These are phyloP conservation scores for Peronospora farinosa DNA, from an alignment of 352 stramenopile species.

Conservation along the genomic window DNA sequence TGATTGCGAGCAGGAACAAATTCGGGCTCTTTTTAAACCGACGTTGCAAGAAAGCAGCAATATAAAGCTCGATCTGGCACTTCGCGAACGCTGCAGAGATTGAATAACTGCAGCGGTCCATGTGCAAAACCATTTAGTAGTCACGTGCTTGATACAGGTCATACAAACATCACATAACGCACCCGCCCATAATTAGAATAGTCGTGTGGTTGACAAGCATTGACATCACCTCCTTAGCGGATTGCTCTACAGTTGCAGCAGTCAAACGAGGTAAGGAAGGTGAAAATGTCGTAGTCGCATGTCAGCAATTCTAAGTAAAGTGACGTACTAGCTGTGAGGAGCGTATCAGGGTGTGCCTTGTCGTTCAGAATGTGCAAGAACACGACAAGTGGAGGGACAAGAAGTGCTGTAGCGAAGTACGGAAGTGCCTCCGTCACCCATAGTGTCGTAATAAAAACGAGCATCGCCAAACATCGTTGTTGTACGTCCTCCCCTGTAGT, in stretches of 20 bases:
- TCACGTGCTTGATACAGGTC: neutral
- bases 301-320: neutral
- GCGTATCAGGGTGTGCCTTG: conserved; percentile 58
- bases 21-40: conserved; percentile 86
- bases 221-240: conserved; percentile 86
- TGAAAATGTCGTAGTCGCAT: conserved; percentile 1
- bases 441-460: conserved; percentile 85
- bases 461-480: conserved; percentile 83
- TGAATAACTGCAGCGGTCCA: conserved; percentile 38
- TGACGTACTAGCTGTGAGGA: conserved; percentile 70
- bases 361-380: conserved; percentile 86
- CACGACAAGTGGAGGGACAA: conserved; percentile 85
- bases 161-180: conserved; percentile 9
- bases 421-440: conserved; percentile 89
- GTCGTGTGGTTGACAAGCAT: conserved; percentile 90
- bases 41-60: conserved; percentile 83
- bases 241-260: conserved; percentile 40
- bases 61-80: conserved; percentile 90
- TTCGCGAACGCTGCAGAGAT: conserved; percentile 88
- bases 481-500: conserved; percentile 61
- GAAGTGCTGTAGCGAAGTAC: conserved; percentile 87
- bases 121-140: conserved; percentile 1
- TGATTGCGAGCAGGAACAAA: conserved; percentile 88
- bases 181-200: conserved; percentile 90
- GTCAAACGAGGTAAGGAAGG: neutral